Evolutionary conservation across 306 rosid species (phyloP), one percentile per base, ranked within the genome.

Genomic region (Casuarina cunninghamiana): DNA sequence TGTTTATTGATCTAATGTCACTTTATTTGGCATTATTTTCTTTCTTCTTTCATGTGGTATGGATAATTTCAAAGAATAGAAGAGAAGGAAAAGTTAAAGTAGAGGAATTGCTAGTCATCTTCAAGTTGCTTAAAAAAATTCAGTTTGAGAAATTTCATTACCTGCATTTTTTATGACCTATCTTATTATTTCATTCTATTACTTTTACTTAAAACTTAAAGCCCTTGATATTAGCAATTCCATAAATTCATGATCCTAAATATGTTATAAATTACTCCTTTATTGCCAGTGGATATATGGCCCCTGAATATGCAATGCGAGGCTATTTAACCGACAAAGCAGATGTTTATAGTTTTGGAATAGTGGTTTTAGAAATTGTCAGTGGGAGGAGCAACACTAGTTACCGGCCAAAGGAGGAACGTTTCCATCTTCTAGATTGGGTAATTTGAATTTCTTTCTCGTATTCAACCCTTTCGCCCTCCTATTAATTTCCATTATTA

Each of bases 271-370:
- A 3, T 32, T 10, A 4, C 12, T 75, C 7, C 3, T 12, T 32
- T 32, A 10, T 46, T 60, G 69, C 74, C 68, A 84, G 87, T 57
- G 84, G 84, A 37, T 84, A 84, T 5, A 82, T 83, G 86, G 79
- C 82, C 17, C 85, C 85, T 2, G 79, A 82, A 68, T 83, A 78
- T 41, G 84, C 84, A 2, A 72, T 80, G 79, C 63, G 77, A 1
- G 82, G 87, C 4, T 16, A 84, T 35, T 57, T 84, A 44, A 80
- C 87, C 35, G 65, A 84, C 7, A 84, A 84, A 76, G 82, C 82
- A 19, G 74, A 84, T 73, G 84, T 84, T 2, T 80, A 84, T 38
- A 80, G 87, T 51, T 84, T 76, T 73, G 82, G 87, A 54, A 21
- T 80, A 60, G 66, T 80, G 13, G 21, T 63, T 26, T 53, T 84